These are phyloP conservation scores for Tympanopsis confertula DNA, from an alignment of 2,329 filamentous ascomycete species.

Conservation along the genomic window DNA sequence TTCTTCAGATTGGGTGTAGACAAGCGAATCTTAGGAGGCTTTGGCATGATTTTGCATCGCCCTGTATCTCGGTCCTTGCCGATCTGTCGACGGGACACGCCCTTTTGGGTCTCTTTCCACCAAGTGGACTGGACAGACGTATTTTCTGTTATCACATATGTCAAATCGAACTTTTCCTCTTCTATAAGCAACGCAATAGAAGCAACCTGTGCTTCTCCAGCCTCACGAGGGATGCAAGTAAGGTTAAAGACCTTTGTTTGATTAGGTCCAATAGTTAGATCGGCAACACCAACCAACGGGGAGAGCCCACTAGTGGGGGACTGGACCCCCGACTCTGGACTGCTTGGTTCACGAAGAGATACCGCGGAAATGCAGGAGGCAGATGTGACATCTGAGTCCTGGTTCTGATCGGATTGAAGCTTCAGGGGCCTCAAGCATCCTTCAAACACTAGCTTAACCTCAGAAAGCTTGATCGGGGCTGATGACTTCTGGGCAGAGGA, in stretches of 20 bases:
- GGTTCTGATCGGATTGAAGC: conserved; percentile 15
- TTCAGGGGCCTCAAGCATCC: conserved; percentile 30
- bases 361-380: conserved; percentile 7
- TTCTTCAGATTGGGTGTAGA: conserved; percentile 33
- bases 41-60: conserved; percentile 43
- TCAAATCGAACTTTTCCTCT: conserved; percentile 34
- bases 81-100: conserved; percentile 18
- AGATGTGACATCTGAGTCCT: conserved; percentile 9
- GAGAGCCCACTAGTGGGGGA: conserved; percentile 17
- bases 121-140: conserved; percentile 17
- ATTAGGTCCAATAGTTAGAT: conserved; percentile 34
- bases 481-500: conserved; percentile 32
- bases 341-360: not conserved
- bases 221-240: conserved; percentile 39
- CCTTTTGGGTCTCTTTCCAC: conserved; percentile 23
- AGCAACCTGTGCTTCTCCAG: conserved; percentile 35
- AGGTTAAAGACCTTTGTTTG: conserved; percentile 37
- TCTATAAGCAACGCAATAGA: conserved; percentile 35
- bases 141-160: conserved; percentile 29
- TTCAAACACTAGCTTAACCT: conserved; percentile 37
- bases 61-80: conserved; percentile 31
- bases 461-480: conserved; percentile 30
- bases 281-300: conserved; percentile 28
- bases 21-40: conserved; percentile 51
- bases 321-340: no score